Conservation (phyloP, 441 rosid species). For the Dalechampia spathulata region DNA sequence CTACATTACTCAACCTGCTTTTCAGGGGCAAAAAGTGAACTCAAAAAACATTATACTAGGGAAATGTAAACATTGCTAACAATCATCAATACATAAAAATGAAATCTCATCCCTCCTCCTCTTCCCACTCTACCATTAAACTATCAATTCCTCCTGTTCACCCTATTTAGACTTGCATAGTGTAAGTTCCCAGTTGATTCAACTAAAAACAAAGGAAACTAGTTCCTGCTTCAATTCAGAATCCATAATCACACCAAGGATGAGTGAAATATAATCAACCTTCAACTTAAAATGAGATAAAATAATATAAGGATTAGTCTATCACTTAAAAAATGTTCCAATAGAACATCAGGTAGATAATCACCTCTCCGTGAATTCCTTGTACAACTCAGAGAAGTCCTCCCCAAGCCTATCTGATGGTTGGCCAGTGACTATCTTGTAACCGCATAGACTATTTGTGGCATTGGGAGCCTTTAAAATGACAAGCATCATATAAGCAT, state of each 20-base stretch:
- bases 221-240: not conserved
- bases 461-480: constrained; percentile 87
- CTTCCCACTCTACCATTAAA: too few relatives aligned
- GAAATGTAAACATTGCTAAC: not conserved
- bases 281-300: not conserved
- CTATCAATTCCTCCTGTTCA: too few relatives aligned
- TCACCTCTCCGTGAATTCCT: constrained; percentile 86
- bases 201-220: not conserved
- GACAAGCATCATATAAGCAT: constrained; percentile 26
- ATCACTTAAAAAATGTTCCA: not conserved
- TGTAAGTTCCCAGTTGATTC: too few relatives aligned
- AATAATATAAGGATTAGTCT: not conserved
- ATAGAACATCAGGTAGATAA: not conserved
- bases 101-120: too few relatives aligned
- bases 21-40: not conserved
- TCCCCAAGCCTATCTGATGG: constrained; percentile 99
- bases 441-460: constrained; percentile 86
- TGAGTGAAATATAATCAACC: not conserved
- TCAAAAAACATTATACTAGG: not conserved
- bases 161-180: not conserved
- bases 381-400: constrained; percentile 82
- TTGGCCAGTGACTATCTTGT: constrained; percentile 98
- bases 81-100: too few relatives aligned
- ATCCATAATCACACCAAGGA: not conserved
- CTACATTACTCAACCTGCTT: constrained; percentile 69